phyloP scores from a whole-genome alignment of 2,329 filamentous ascomycete species.

The Mollisia scopiformis region DNA sequence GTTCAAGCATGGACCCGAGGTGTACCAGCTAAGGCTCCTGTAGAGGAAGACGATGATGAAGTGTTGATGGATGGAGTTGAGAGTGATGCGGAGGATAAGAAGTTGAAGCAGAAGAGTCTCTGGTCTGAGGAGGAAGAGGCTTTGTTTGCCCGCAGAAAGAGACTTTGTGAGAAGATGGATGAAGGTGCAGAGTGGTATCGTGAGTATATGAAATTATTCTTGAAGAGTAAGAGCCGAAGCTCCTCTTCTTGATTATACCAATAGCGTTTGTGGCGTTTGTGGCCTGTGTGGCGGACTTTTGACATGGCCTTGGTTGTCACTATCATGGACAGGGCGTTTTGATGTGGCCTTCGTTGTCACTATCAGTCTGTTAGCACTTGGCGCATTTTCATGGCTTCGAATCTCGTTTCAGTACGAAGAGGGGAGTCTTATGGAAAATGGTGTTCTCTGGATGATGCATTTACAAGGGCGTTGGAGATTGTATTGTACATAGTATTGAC shows the following conservation, averaged over 20 bases:
- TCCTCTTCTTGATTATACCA: background rate
- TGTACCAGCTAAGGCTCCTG: conserved; percentile 24
- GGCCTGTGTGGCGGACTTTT: background rate
- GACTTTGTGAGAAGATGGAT: conserved; percentile 38
- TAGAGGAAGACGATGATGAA: conserved; percentile 18
- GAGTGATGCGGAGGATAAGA: conserved; percentile 22
- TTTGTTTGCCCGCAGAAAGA: conserved; percentile 37
- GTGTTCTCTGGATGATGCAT: conserved; percentile 19
- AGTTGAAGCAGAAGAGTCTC: conserved; percentile 16
- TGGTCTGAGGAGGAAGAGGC: conserved; percentile 32
- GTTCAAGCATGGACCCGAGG: conserved; percentile 23
- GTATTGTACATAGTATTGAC: conserved; percentile 12
- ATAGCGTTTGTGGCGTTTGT: background rate
- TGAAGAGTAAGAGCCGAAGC: conserved; percentile 4
- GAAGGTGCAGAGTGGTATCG: conserved; percentile 36
- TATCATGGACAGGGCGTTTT: conserved; percentile 16
- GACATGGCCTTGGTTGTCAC: background rate
- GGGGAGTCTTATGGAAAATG: too few species aligned
- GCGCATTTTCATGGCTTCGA: background rate
- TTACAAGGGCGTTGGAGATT: conserved; percentile 19
- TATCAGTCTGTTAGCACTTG: too few species aligned
- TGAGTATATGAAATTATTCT: conserved; percentile 29
- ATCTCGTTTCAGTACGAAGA: too few species aligned
- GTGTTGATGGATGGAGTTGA: conserved; percentile 31
- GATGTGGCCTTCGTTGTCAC: too few species aligned